Base-by-base conservation (phyloP, 257 asterid species). In the Solanum virginianum region DNA sequence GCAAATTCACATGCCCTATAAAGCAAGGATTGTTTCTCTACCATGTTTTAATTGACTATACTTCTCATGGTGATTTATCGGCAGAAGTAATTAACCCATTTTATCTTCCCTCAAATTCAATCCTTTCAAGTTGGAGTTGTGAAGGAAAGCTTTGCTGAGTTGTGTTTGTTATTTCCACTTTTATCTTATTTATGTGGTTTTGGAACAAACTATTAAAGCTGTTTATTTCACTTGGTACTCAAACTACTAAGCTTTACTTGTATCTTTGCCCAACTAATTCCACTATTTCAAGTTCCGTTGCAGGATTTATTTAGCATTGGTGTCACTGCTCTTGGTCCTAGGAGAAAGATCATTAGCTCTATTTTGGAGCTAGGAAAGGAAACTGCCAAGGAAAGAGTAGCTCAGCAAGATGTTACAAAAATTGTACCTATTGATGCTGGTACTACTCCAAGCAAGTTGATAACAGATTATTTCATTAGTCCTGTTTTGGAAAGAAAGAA, bases 241-340 rank as follows among this genome's bases (percentile, higher is more conserved):
- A n/a, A 74, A 85, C 53, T 49, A 53, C 68, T 24, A 59, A 77
- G 63, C 15, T 82, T 26, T 29, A 41, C 63, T 54, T 32, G 18
- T 36, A 59, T 22, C 39, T 12, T 18, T 83, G 84, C 74, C 82
- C 65, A 39, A 57, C 62, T 84, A 80, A 36, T 41, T 11, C 80
- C 75, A 79, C 47, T 60, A 13, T 62, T 84, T 24, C 39, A 66
- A 81, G 66, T 90, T 74, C 88, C 49, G 22, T 79, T 83, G 80
- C 92, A 96, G 99, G 98, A 96, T 83, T 90, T 96, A 49, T 88
- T 86, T 88, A 90, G 88, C 91, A 93, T 96, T 86, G 99, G 99
- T 56, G 88, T 96, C 85, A 87, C 97, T 70, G 90, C 96, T 20
- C 93, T 96, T 86, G 99, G 99, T 83, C 99, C 99, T 16, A 92